A percentile compares a stretch with the other conserved stretches of the same genome.
These are phyloP conservation scores for Penicillium desertorum DNA, from an alignment of 495 filamentous ascomycete genomes.

Conservation along the genomic window DNA sequence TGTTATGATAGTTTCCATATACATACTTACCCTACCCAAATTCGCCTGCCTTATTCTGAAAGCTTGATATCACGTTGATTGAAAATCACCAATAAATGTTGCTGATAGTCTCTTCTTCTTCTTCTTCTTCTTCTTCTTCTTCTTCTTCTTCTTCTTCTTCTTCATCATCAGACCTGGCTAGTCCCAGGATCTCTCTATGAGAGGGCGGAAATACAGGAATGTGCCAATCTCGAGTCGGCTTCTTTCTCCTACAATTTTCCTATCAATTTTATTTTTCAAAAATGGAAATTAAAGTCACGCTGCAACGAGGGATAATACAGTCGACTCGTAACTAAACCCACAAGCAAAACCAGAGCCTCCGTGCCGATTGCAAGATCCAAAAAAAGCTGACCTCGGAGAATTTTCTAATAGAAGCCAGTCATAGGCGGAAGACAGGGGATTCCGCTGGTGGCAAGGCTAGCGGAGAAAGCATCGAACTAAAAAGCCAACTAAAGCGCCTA, in stretches of 20 bases:
- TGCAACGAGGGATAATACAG: neutral
- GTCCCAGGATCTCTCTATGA: too few species aligned
- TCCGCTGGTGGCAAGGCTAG: conserved; percentile 6
- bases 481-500: neutral
- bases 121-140: too few species aligned
- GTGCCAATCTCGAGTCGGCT: neutral
- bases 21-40: too few species aligned
- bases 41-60: too few species aligned
- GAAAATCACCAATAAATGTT: too few species aligned
- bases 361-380: conserved; percentile 6
- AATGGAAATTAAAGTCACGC: neutral
- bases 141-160: too few species aligned
- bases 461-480: neutral
- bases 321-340: neutral
- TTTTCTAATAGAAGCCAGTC: conserved; percentile 16
- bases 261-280: neutral
- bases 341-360: neutral
- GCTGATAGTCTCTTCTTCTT: conserved; percentile 12
- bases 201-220: neutral
- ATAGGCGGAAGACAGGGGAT: neutral
- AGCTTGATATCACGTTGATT: too few species aligned
- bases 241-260: neutral
- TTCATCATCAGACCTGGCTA: too few species aligned
- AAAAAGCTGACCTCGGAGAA: conserved; percentile 30
- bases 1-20: neutral